phyloP scores from a whole-genome alignment of 768 basidiomycete genomes.

The Stropharia rugosoannulata region DNA sequence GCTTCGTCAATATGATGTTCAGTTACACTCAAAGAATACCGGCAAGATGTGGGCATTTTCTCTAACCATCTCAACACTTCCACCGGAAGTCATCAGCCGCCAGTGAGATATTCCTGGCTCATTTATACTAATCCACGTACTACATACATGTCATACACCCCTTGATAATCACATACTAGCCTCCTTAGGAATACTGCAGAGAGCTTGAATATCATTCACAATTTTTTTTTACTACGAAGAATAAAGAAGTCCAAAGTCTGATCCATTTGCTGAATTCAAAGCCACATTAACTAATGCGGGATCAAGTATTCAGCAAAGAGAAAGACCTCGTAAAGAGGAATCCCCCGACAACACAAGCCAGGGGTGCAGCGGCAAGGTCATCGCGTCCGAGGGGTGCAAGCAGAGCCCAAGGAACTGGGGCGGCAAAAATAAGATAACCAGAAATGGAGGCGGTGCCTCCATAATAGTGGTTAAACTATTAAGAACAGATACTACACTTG shows the following conservation, averaged over 20 bases:
- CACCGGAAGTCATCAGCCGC: no score
- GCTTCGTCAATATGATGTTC: no score
- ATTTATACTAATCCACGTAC: no score
- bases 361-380: conserved; percentile 58
- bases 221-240: background rate
- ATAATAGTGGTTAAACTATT: conserved; percentile 75
- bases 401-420: conserved; percentile 54
- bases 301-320: conserved; percentile 26
- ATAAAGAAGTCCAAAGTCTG: no score
- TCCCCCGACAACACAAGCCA: conserved; percentile 69
- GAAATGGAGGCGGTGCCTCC: conserved; percentile 50
- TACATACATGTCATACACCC: no score
- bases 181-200: no score
- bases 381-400: conserved; percentile 54
- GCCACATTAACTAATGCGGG: conserved; percentile 18
- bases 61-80: no score
- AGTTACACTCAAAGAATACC: no score
- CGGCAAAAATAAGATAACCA: conserved; percentile 59
- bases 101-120: no score
- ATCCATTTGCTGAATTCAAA: no score
- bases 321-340: conserved; percentile 26
- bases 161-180: no score
- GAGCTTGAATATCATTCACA: background rate
- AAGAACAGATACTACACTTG: conserved; percentile 98
- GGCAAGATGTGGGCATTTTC: no score